Percentiles rank a stretch among this genome's conserved stretches.
Conservation (phyloP, 345 rosid genomes). For the Eucalyptus fibrosa region DNA sequence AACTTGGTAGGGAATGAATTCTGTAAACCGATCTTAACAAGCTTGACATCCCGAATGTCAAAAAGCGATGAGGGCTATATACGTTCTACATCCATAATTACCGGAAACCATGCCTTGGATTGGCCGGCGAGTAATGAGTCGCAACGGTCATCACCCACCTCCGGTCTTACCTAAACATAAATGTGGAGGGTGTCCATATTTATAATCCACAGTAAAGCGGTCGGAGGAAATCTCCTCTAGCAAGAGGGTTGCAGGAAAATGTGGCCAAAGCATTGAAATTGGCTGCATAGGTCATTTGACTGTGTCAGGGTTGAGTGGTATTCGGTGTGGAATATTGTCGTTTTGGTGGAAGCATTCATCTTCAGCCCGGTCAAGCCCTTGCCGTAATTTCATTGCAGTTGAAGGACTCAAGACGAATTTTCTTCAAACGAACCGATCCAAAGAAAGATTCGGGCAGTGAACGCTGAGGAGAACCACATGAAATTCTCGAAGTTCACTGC, state of each 20-base stretch:
- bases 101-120: neutral
- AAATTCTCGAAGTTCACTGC: neutral
- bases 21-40: neutral
- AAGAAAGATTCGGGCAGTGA: neutral
- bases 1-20: neutral
- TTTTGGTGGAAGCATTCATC: neutral
- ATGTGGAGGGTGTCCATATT: neutral
- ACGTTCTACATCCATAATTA: neutral
- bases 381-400: neutral
- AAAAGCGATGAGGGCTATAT: neutral
- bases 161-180: neutral
- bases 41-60: neutral
- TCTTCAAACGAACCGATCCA: neutral
- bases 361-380: neutral
- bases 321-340: neutral
- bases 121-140: neutral
- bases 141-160: neutral
- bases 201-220: neutral
- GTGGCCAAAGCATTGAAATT: neutral
- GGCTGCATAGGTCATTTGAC: neutral
- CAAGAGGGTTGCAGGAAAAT: neutral
- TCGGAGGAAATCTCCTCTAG: neutral
- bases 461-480: neutral
- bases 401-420: neutral
- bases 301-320: neutral